Evolutionary conservation across 2,329 filamentous ascomycete genomes (phyloP), one percentile per base, ranked within the genome.

Genomic region (Achaetomium macrosporum): DNA sequence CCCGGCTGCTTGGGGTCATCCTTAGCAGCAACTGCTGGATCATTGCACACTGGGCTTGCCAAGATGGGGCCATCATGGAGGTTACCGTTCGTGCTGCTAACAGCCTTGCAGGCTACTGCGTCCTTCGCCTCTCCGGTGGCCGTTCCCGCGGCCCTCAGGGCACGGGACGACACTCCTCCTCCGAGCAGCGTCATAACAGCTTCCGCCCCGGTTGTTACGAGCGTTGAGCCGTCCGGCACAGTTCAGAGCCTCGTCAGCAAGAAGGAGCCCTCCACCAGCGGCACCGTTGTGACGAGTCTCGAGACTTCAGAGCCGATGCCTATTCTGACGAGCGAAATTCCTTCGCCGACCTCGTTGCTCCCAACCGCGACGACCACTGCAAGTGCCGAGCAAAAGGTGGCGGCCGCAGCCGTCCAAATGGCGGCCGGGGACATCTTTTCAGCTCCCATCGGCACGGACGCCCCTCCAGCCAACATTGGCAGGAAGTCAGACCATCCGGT

Each of bases 401-500:
- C 59, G 25, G 56, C 48, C 33, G 59, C 25, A 25, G 25, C 64
- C 19, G 63, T 61, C 47, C 65, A 57, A 17, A 66, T 63, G 59
- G 59, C 65, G 19, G 63, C 65, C 12, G 54, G 64, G 12, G 66
- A 85, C 60, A 81, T 85, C 48, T 85, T 85, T 58, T 70, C 71
- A 8, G 63, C 66, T 11, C 78, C 82, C 29, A 75, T 86, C 47
- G 75, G 73, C 16, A 79, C 75, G 1, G 72, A 69, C 55, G 66
- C 76, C 11, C 81, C 81, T 3, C 74, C 77, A 1, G 62, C 72
- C 0, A 67, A 70, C 30, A 76, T 86, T 45, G 49, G 63, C 9
- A 66, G 69, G 39, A 73, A 73, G 29, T 61, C 71, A 17, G 79
- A 84, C 58, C 83, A 87, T 58, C 83, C 83, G 0, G 79, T 80